Evolutionary conservation across 441 rosid genomes (phyloP).

Genomic region (Sinapis alba): DNA sequence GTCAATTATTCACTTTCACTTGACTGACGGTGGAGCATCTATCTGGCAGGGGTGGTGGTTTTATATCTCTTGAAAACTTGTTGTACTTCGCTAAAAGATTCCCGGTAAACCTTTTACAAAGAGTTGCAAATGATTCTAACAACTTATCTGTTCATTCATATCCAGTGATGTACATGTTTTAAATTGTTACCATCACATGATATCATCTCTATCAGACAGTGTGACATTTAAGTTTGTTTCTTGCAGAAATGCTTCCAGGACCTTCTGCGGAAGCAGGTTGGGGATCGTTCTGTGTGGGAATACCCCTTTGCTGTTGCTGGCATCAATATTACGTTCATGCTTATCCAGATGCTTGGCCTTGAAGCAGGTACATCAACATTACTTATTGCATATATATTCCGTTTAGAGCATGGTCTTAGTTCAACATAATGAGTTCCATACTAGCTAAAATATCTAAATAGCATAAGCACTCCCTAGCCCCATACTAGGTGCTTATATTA

Average conservation of each 20-base stretch:
- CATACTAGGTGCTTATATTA: not conserved
- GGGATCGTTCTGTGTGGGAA: slow-evolving; percentile 91
- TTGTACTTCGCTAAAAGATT: slow-evolving; percentile 75
- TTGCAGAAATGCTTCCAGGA: slow-evolving; percentile 79
- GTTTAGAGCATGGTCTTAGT: not conserved
- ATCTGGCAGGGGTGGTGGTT: slow-evolving; percentile 88
- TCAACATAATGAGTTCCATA: too few species aligned
- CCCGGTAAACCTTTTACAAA: slow-evolving; percentile 41
- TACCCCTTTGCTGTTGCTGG: slow-evolving; percentile 99
- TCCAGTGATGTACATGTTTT: too few species aligned
- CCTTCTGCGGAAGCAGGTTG: slow-evolving; percentile 82
- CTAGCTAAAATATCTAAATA: not conserved
- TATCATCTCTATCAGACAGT: not conserved
- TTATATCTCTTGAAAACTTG: slow-evolving; percentile 88
- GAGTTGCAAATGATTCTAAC: not conserved
- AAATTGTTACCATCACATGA: too few species aligned
- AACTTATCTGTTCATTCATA: too few species aligned
- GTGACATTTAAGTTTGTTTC: slow-evolving; percentile 17
- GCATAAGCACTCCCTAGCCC: not conserved
- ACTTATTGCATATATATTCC: not conserved
- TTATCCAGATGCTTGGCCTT: slow-evolving; percentile 93
- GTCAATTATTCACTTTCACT: not conserved
- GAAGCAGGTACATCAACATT: slow-evolving; percentile 71
- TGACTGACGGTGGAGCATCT: slow-evolving; percentile 25
- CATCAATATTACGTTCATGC: slow-evolving; percentile 94